Evolutionary conservation across 805 yeast genomes (phyloP), one percentile per base, ranked within the genome.

Genomic region (Wickerhamiella dianesei): DNA sequence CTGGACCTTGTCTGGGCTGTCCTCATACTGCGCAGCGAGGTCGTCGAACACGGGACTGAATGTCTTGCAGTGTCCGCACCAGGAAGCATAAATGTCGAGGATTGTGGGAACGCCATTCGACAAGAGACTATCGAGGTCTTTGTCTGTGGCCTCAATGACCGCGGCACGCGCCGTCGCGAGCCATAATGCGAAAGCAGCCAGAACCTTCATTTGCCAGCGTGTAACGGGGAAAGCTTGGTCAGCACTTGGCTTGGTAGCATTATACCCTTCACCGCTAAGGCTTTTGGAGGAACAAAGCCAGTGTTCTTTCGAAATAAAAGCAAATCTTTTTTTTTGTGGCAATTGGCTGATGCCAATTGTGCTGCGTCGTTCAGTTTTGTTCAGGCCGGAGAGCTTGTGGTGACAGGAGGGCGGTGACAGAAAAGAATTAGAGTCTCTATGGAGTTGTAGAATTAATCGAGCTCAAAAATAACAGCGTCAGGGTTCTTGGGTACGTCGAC

Each of bases 41-140:
- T 85, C 88, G 63, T 83, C 92, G 70, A 76, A 86, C 45, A 72
- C 70, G 57, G 95, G 95, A 36, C 88, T 88, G 65, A 87, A 73
- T 65, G 74, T 80, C 72, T 84, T 85, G 70, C 96, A 86, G 70
- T 87, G 95, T 41, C 94, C 88, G 73, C 95, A 86, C 96, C 96
- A 87, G 65, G 89, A 69, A 37, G 81, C 80, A 56, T 72, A 76
- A 57, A 81, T 73, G 61, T 82, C 78, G 50, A 83, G 80, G 51
- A 83, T 70, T 1, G 86, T 67, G 49, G 77, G 77, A 60, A 79
- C 76, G n/a, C 75, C 79, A 0, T 79, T 69, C n/a, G 69, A 64
- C 47, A 72, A 62, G 48, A 79, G 64, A 18, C 68, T 72, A 35
- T 77, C 80, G 62, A 87, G 82, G 56, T 76, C 80, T 64, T 76